Evolutionary conservation across 352 stramenopile genomes (phyloP), one percentile per base, ranked within the genome.

Genomic region (Phytophthora syringae): DNA sequence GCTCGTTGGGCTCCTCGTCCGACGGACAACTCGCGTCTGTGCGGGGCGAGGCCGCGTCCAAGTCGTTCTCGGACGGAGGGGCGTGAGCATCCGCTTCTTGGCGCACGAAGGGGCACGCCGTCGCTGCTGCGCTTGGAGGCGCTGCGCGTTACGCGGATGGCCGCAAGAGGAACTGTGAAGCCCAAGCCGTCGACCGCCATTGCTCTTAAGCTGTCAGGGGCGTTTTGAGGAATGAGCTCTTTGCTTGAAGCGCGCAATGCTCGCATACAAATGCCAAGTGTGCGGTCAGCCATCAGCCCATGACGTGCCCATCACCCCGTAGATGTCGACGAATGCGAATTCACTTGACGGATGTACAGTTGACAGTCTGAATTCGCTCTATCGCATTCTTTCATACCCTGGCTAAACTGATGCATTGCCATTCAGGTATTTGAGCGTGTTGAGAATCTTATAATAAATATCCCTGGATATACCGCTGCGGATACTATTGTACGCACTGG

Each of bases 1-100:
- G 39, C 21, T 72, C 72, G 52, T 76, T 56, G 22, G 59, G 36
- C 20, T 84, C 76, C 1, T 84, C 76, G 63, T 84, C 76, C n/a
- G 72, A 82, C 36, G 60, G 76, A 34, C 70, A 79, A 45, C 65
- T 76, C 16, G 52, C 64, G 58, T 83, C 77, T 9, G 70, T 79
- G 55, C 63, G 71, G 11, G 69, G 72, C 15, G 68, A 78, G 21
- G 64, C 60, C 37, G 60, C 60, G 52, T 79, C 70, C 49, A 76
- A 11, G n/a, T 74, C 64, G 49, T 64, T 59, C 54, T 51, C 60
- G 22, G 48, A 48, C 4, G 59, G 42, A 9, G 70, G 7, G 67
- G 60, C 25, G 57, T 63, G 9, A 86, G 55, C 78, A 89, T 76
- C 44, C 68, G 65, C 40, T 76, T 79, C 71, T 87, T 87, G 45